These are phyloP conservation scores for Ogataea philodendri DNA, from an alignment of 805 yeast species.

Conservation along the genomic window DNA sequence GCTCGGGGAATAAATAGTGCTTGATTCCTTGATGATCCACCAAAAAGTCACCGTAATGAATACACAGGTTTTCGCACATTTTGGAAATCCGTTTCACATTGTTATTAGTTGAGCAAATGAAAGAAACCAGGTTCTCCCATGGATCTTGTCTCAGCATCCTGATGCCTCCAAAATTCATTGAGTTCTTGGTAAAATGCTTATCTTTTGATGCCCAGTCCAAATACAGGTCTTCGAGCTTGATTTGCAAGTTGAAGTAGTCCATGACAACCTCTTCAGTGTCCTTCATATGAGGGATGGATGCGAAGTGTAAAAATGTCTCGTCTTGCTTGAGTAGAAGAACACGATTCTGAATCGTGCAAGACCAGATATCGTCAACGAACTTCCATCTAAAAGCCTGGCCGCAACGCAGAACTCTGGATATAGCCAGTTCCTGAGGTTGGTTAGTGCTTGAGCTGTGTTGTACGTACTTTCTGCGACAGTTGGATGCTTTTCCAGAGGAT, in stretches of 20 bases:
- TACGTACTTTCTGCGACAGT: slow-evolving; percentile 27
- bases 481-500: slow-evolving; percentile 30
- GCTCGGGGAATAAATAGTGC: slow-evolving; percentile 74
- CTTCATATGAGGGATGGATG: slow-evolving; percentile 39
- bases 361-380: slow-evolving; percentile 59
- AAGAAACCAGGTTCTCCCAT: slow-evolving; percentile 90
- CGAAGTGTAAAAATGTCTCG: slow-evolving; percentile 47
- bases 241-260: slow-evolving; percentile 70
- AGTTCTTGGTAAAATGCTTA: slow-evolving; percentile 39
- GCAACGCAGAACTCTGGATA: slow-evolving; percentile 68
- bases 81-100: slow-evolving; percentile 89
- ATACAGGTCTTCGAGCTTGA: slow-evolving; percentile 54
- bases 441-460: background rate
- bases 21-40: slow-evolving; percentile 50
- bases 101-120: slow-evolving; percentile 94
- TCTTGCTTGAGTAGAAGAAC: slow-evolving; percentile 68
- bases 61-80: slow-evolving; percentile 82
- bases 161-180: slow-evolving; percentile 57
- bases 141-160: slow-evolving; percentile 91
- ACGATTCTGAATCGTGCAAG: slow-evolving; percentile 57
- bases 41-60: slow-evolving; percentile 63
- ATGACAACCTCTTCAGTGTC: slow-evolving; percentile 43
- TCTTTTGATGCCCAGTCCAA: slow-evolving; percentile 61
- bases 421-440: slow-evolving; percentile 47
- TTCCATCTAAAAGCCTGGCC: slow-evolving; percentile 88